Base-by-base conservation (phyloP, 1,284 basidiomycete genomes). In the Polyporus tsugae region DNA sequence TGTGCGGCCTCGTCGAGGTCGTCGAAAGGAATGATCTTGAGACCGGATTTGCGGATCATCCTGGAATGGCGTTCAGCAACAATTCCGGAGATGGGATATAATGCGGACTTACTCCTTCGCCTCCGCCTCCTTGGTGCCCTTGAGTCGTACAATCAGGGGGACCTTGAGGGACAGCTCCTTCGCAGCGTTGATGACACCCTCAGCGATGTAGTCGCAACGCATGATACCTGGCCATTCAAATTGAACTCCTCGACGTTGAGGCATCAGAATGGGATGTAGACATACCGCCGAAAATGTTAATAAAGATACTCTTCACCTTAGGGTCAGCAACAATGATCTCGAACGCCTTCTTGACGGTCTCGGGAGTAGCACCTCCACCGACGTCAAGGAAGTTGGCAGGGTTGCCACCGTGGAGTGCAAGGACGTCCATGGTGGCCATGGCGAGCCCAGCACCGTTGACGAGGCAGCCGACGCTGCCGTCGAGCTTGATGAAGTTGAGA, bases 361-460 rank as follows among this genome's bases (percentile, higher is more conserved):
- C 95, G 42, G 98, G 96, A 7, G 97, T 99, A 58, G 98, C 98
- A 77, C 97, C 96, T 80, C 95, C 97, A 86, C 97, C 97, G 66
- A 99, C 97, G 76, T 99, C 97, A 71, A 99, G 87, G 89, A 98
- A 99, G 83, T 99, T 99, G 72, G 98, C 98, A 11, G 98, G 98
- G 78, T 96, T 92, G 70, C 96, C 96, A 66, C 97, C 97, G 79
- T 98, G 95, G 68, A 98, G 86, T 70, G 97, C 91, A 67, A 99
- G 87, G 42, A 99, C 97, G 79, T 99, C 98, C 97, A 99, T 99
- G 64, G 98, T 99, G 38, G 98, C 98, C 98, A 99, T 99, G 64
- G 98, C 98, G 70, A 99, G 86, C 80, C 98, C 98, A 69, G 98
- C 98, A 77, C 98, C 98, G 80, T 99, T 99, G 73, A 99, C 98